Percentiles rank a stretch among this genome's conserved stretches.
Conservation (phyloP, 2,329 filamentous ascomycete species). For the Arthrobotrys iridis region DNA sequence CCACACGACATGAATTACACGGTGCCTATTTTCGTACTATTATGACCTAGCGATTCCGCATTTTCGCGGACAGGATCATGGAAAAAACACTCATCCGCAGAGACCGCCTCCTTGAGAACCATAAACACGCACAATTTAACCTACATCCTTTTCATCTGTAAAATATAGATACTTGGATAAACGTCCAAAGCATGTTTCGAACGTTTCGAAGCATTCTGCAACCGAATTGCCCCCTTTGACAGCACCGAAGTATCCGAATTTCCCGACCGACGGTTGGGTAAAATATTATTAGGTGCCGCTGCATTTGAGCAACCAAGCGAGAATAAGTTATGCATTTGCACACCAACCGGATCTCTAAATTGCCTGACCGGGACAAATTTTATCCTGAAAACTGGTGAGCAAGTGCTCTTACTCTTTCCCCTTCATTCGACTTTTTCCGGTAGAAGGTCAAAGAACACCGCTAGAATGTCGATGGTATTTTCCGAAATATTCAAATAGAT, state of each 20-base stretch:
- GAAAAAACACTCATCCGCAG: background rate
- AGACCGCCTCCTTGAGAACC: background rate
- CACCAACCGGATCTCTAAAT: slow-evolving; percentile 3
- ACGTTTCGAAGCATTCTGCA: slow-evolving; percentile 50
- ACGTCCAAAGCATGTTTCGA: slow-evolving; percentile 45
- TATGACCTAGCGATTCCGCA: background rate
- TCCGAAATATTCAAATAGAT: slow-evolving; percentile 55
- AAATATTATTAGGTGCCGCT: slow-evolving; percentile 3
- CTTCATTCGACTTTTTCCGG: slow-evolving; percentile 43
- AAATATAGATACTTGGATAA: slow-evolving; percentile 37
- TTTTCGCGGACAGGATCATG: slow-evolving; percentile 8
- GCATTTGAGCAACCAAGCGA: slow-evolving; percentile 36
- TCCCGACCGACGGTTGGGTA: slow-evolving; percentile 37
- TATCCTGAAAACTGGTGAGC: slow-evolving; percentile 19
- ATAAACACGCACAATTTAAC: slow-evolving; percentile 27
- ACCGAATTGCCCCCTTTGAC: slow-evolving; percentile 29
- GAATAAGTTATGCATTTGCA: slow-evolving; percentile 11
- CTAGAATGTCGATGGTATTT: slow-evolving; percentile 53
- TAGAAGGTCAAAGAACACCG: slow-evolving; percentile 38
- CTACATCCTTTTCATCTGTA: slow-evolving; percentile 23
- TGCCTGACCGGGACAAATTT: slow-evolving; percentile 24
- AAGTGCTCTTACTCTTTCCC: slow-evolving; percentile 16
- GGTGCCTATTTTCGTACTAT: slow-evolving; percentile 12
- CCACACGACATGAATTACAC: background rate
- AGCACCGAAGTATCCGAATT: slow-evolving; percentile 45